Percentiles rank a stretch among this genome's conserved stretches.
These are phyloP conservation scores for Yarrowia phangngaensis DNA, from an alignment of 805 yeast genomes.

Conservation along the genomic window DNA sequence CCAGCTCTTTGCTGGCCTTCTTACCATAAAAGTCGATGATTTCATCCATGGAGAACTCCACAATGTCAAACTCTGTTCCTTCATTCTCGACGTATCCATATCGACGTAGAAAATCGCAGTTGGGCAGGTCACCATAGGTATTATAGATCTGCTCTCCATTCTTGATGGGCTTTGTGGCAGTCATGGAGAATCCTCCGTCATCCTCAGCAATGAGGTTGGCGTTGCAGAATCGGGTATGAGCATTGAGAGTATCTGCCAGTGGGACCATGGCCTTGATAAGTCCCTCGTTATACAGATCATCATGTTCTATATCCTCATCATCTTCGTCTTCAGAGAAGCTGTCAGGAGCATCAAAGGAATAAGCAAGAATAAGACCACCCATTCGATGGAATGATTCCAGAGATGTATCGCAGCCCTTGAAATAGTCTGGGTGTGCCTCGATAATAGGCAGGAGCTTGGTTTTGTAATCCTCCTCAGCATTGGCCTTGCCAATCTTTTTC, in stretches of 20 bases:
- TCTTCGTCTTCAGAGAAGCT: conserved; percentile 29
- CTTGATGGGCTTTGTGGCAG: conserved; percentile 55
- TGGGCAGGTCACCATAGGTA: conserved; percentile 87
- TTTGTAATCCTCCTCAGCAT: conserved; percentile 59
- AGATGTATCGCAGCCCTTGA: conserved; percentile 39
- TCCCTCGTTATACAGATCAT: conserved; percentile 43
- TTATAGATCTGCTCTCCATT: conserved; percentile 76
- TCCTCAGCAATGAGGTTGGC: conserved; percentile 57
- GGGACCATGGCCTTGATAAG: conserved; percentile 83
- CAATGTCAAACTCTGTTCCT: conserved; percentile 75
- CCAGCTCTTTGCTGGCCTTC: conserved; percentile 26
- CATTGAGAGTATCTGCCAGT: conserved; percentile 83
- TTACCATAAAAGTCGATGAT: conserved; percentile 43
- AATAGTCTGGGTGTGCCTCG: conserved; percentile 31
- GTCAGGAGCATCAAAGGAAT: conserved; percentile 64
- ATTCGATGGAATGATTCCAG: conserved; percentile 61
- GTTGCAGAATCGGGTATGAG: conserved; percentile 72
- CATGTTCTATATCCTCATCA: conserved; percentile 36
- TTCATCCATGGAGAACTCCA: conserved; percentile 55
- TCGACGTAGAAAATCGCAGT: conserved; percentile 81
- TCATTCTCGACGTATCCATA: conserved; percentile 83
- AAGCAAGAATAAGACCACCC: conserved; percentile 81
- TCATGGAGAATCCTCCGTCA: conserved; percentile 58
- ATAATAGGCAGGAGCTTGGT: conserved; percentile 46
- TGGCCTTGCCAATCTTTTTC: conserved; percentile 64